Evolutionary conservation across 768 basidiomycete genomes (phyloP), one percentile per base, ranked within the genome.

Genomic region (Podaxis sp.): DNA sequence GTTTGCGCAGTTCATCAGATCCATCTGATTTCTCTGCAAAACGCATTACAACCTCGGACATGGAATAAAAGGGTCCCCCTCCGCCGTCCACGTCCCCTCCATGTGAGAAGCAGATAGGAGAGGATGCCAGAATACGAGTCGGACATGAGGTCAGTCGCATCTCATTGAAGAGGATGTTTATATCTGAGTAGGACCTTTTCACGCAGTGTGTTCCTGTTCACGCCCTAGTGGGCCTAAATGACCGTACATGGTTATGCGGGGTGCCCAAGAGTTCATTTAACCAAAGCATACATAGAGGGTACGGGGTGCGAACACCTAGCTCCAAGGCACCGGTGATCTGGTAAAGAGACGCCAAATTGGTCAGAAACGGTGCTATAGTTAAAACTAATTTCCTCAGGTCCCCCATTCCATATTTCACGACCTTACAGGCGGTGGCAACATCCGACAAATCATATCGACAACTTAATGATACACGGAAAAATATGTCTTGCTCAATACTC

Each of bases 291-390:
- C 40, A 26, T 24, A 30, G 40, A 20, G 22, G 49, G 49, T 10
- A 28, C 44, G 20, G 49, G 57, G 57, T 50, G 33, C 48, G 57
- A 58, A 49, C 17, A 17, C 48, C 46, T 33, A 15, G 46, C 26
- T 26, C 53, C 62, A 56, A 65, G 65, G 48, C 63, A 62, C 65
- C 67, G 60, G 57, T 64, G 49, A 62, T 56, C 20, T 57, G 65
- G 66, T 58, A 58, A 61, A 54, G 56, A 63, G 56, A 24, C 36
- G 30, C 58, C 48, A 41, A 2, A 50, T 60, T 60, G 58, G 58
- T 60, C 58, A 60, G 58, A 37, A 51, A 60, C 50, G 36, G 22
- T 60, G 63, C 56, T 66, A 66, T 58, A 58, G 60, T 65, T 55
- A 55, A 50, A 50, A 40, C 54, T 56, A 44, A 58, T 8, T 33